These are phyloP conservation scores for Nelumbo lutea DNA, from an alignment of 164 flowering plant genomes.

Conservation along the genomic window DNA sequence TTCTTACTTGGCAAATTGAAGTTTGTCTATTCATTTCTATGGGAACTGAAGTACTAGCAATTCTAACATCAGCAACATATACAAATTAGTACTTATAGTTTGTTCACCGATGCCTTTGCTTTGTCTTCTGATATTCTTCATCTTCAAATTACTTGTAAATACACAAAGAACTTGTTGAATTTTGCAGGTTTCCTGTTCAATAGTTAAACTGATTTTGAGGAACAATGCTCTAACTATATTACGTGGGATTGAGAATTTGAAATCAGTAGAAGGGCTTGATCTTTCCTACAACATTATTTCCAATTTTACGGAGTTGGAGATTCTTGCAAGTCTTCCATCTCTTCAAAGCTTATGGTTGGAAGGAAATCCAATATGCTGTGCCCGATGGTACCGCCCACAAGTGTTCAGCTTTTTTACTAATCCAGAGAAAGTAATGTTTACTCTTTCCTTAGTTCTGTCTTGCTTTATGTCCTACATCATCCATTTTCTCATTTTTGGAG, in stretches of 20 bases:
- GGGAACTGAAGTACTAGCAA: no score
- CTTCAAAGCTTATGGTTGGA: conserved; percentile 77
- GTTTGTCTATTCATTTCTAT: no score
- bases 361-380: conserved; percentile 90
- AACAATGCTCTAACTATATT: conserved; percentile 86
- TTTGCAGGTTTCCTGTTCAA: conserved; percentile 69
- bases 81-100: no score
- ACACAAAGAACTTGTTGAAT: conserved; percentile 25
- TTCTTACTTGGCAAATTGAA: no score
- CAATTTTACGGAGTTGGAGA: conserved; percentile 72
- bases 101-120: neutral
- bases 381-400: conserved; percentile 86
- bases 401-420: conserved; percentile 63
- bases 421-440: conserved; percentile 50
- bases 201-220: conserved; percentile 86
- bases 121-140: neutral
- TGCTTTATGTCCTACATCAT: neutral
- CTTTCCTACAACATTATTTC: conserved; percentile 90
- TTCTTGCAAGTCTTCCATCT: conserved; percentile 58
- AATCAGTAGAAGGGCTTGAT: conserved; percentile 90
- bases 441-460: neutral
- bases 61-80: no score
- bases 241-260: conserved; percentile 84
- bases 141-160: conserved; percentile 17
- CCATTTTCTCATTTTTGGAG: neutral